Base-by-base conservation (phyloP, 495 filamentous ascomycete species). In the Tuber magnatum region DNA sequence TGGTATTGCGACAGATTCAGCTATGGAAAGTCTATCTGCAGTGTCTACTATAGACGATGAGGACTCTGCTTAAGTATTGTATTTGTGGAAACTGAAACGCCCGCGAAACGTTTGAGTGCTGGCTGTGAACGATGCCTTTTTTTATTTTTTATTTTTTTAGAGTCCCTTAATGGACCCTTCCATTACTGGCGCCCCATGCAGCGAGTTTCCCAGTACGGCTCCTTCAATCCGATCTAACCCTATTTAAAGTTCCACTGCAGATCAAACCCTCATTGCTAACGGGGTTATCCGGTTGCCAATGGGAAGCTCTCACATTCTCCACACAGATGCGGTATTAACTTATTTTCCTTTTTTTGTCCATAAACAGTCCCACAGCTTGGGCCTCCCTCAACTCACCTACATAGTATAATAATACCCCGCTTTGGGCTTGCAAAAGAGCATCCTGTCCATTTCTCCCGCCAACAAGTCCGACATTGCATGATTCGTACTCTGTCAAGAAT, bases 401-500 rank as follows among this genome's bases (percentile, higher is more conserved):
- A 32, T 65, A 40, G 7, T 40, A 40, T n/a, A n/a, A 65, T 35
- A 65, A 65, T 65, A 65, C 56, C 56, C 56, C 56, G 56, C 56
- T 65, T 28, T 61, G 12, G 5, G 56, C 56, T 65, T 32, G 35
- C 6, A 35, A 32, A 20, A 18, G 56, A 65, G 56, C 56, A 28
- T n/a, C 12, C 32, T 28, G 22, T 28, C 24, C 56, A 9, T 38
- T 32, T 41, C 41, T 18, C 32, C 68, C 42, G 6, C 9, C 71
- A 42, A 65, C 6, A 32, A 18, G 56, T 65, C 32, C 28, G 28
- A 35, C 12, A 65, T 39, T 71, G 35, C 24, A 74, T 70, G 73
- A 56, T 78, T 42, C 76, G 73, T 51, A 74, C 43, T 46, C 16
- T 81, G 41, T 5, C 48, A 39, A 81, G 48, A 48, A 81, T 81